Conservation (phyloP, 257 asterid genomes). For the Gentiana dahurica region DNA sequence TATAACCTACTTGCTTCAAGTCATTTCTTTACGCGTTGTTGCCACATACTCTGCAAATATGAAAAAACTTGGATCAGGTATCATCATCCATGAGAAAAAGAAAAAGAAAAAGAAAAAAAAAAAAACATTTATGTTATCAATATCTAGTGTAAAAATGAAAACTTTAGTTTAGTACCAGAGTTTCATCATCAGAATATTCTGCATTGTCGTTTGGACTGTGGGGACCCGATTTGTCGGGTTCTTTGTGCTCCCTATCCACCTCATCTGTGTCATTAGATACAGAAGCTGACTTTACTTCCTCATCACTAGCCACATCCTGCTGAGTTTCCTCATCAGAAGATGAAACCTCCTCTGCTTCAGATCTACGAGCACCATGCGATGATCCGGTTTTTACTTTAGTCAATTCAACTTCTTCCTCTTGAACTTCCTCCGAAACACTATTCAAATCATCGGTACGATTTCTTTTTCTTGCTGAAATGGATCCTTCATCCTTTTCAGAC, state of each 20-base stretch:
- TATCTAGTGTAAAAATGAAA: background rate
- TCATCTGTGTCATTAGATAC: constrained; percentile 9
- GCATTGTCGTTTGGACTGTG: constrained; percentile 25
- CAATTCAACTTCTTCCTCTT: constrained; percentile 47
- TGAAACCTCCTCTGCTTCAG: constrained; percentile 35
- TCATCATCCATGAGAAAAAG: background rate
- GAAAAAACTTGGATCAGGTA: constrained; percentile 7
- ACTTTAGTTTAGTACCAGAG: constrained; percentile 50
- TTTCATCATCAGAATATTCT: constrained; percentile 74
- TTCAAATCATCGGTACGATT: constrained; percentile 31
- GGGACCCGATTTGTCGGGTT: background rate
- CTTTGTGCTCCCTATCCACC: no score
- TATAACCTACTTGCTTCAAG: background rate
- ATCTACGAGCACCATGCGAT: constrained; percentile 21
- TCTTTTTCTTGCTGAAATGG: constrained; percentile 23
- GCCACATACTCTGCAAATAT: constrained; percentile 70
- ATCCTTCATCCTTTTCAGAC: constrained; percentile 25
- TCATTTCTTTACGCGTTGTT: constrained; percentile 54
- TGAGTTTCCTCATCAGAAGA: constrained; percentile 40
- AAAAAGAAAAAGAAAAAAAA: no score
- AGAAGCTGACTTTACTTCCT: constrained; percentile 27
- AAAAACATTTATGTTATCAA: background rate
- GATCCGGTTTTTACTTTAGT: constrained; percentile 31
- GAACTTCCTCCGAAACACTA: constrained; percentile 36
- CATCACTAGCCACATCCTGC: constrained; percentile 30